phyloP scores from a whole-genome alignment of 352 stramenopile species.

The Phytophthora crassamura region DNA sequence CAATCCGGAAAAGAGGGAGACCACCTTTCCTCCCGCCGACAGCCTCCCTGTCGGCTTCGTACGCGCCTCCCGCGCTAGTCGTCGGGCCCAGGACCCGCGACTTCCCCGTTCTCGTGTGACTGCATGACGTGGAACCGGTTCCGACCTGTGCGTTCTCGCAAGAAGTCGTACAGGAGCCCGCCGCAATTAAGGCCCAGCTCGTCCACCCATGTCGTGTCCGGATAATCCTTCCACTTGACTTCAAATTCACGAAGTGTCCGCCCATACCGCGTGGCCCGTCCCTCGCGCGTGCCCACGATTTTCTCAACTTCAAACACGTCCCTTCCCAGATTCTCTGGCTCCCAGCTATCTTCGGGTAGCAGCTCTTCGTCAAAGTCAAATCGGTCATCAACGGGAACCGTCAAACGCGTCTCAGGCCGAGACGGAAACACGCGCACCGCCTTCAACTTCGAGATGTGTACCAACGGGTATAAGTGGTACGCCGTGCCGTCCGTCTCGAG shows the following conservation, averaged over 20 bases:
- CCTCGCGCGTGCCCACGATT: constrained; percentile 19
- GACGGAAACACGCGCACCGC: too few species aligned
- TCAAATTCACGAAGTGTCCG: constrained; percentile 1
- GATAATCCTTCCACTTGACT: constrained; percentile 1
- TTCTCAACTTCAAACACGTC: constrained; percentile 16
- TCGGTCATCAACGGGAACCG: background rate
- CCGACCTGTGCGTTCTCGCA: background rate
- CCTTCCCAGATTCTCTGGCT: background rate
- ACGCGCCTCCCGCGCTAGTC: background rate
- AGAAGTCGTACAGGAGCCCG: constrained; percentile 9
- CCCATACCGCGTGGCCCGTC: background rate
- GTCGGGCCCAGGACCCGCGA: too few species aligned
- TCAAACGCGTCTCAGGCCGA: too few species aligned
- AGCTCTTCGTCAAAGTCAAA: constrained; percentile 37
- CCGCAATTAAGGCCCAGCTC: constrained; percentile 16
- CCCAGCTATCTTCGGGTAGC: constrained; percentile 26
- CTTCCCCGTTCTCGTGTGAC: background rate
- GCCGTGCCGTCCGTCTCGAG: too few species aligned
- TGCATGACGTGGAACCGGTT: constrained; percentile 9
- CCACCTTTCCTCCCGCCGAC: background rate
- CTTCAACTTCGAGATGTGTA: too few species aligned
- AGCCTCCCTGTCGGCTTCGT: background rate
- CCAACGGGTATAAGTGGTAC: too few species aligned
- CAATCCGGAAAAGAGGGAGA: background rate
- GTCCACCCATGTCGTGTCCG: background rate